Evolutionary conservation across 164 flowering plant species (phyloP).

Genomic region (Vitis amurensis): DNA sequence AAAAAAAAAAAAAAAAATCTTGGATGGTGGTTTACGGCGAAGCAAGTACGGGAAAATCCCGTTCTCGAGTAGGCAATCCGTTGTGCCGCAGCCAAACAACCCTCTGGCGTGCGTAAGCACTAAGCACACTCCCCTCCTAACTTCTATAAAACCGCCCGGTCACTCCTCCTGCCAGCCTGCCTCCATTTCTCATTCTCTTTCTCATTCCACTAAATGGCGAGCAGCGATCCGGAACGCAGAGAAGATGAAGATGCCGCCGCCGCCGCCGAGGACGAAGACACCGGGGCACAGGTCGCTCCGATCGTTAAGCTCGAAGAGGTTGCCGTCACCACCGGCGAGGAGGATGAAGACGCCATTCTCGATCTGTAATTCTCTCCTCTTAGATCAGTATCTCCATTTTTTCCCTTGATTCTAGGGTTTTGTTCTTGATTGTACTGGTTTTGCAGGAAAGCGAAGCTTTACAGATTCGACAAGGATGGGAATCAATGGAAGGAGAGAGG

Average conservation of each 20-base stretch:
- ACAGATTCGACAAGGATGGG: constrained; percentile 64
- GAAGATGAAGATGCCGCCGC: constrained; percentile 52
- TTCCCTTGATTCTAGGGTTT: constrained; percentile 3
- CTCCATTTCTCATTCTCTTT: background rate
- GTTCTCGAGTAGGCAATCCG: too few relatives aligned
- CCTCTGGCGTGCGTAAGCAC: too few relatives aligned
- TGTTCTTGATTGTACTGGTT: background rate
- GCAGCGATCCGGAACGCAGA: constrained; percentile 45
- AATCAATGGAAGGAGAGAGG: constrained; percentile 83
- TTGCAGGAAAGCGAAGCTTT: constrained; percentile 63
- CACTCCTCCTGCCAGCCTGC: background rate
- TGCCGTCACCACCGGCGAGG: constrained; percentile 82
- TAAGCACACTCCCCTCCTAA: too few relatives aligned
- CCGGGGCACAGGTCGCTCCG: constrained; percentile 90
- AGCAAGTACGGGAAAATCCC: too few relatives aligned
- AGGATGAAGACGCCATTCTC: constrained; percentile 66
- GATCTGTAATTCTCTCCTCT: constrained; percentile 46
- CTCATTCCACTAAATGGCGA: constrained; percentile 32
- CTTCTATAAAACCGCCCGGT: background rate
- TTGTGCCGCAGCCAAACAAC: too few relatives aligned
- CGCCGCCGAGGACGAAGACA: constrained; percentile 75
- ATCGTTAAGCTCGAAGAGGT: constrained; percentile 84
- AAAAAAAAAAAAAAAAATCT: too few relatives aligned
- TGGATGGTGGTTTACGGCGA: too few relatives aligned
- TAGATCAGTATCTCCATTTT: background rate